Evolutionary conservation across 192 early-diverging fungal species (phyloP).

Genomic region (Globomyces pollinis-pini): DNA sequence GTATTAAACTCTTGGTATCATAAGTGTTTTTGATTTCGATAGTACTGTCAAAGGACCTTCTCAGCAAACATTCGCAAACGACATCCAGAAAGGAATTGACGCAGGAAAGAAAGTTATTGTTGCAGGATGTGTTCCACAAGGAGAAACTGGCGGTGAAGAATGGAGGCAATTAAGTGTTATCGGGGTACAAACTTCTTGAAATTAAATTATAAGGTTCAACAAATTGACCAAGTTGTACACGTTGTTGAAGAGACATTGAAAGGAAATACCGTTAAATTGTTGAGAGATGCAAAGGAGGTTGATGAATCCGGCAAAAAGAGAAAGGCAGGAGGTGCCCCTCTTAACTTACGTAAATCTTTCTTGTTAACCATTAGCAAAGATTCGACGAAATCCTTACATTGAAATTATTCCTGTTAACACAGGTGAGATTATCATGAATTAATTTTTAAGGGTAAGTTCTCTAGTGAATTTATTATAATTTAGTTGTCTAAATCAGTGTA

Average conservation of each 20-base stretch:
- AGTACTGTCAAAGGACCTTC: slow-evolving; percentile 54
- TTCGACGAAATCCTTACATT: slow-evolving; percentile 44
- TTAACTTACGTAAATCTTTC: slow-evolving; percentile 51
- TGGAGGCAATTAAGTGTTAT: slow-evolving; percentile 42
- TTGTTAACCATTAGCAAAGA: no score
- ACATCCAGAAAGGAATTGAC: slow-evolving; percentile 36
- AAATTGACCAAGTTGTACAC: slow-evolving; percentile 51
- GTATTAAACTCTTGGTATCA: slow-evolving; percentile 56
- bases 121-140: slow-evolving; percentile 54
- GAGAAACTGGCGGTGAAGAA: slow-evolving; percentile 17
- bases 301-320: slow-evolving; percentile 24
- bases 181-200: no score
- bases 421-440: no score
- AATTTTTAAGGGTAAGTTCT: not conserved
- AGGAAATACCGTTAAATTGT: slow-evolving; percentile 38
- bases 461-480: no score
- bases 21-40: no score
- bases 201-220: slow-evolving; percentile 34
- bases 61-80: slow-evolving; percentile 48
- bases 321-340: slow-evolving; percentile 43
- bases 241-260: slow-evolving; percentile 54
- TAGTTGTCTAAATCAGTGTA: slow-evolving; percentile 56
- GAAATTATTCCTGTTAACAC: slow-evolving; percentile 60
- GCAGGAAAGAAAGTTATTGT: slow-evolving; percentile 46
- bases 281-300: slow-evolving; percentile 28